phyloP scores from a whole-genome alignment of 192 early-diverging fungal genomes.

The Linnemannia elongata region DNA sequence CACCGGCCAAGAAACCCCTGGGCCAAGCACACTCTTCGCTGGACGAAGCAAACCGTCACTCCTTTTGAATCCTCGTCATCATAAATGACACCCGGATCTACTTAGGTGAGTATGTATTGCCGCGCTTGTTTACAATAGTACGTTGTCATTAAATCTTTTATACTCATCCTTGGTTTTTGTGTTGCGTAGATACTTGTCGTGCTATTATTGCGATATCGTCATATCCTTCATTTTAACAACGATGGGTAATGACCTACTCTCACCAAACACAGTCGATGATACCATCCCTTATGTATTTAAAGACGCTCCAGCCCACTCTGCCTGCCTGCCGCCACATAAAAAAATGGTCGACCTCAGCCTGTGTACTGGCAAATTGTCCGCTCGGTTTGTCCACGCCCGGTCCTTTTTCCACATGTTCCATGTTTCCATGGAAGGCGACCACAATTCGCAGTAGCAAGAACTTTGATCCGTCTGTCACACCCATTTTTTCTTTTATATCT shows the following conservation, averaged over 20 bases:
- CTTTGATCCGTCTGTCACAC: too few relatives aligned
- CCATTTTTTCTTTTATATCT: too few relatives aligned
- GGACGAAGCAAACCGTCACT: conserved; percentile 33
- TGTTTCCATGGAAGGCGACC: too few relatives aligned
- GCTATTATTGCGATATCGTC: not conserved
- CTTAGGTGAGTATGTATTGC: not conserved
- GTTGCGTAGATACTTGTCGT: not conserved
- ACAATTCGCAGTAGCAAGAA: too few relatives aligned
- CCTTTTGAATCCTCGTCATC: conserved; percentile 2
- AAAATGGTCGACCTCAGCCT: too few relatives aligned
- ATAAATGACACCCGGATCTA: not conserved
- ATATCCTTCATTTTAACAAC: not conserved
- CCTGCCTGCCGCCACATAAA: too few relatives aligned
- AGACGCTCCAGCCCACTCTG: too few relatives aligned
- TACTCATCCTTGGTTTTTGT: not conserved
- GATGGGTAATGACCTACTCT: not conserved
- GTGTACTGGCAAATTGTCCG: too few relatives aligned
- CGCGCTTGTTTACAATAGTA: not conserved
- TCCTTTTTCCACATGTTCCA: too few relatives aligned
- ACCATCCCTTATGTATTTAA: not conserved
- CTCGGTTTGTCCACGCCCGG: too few relatives aligned
- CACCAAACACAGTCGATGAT: not conserved
- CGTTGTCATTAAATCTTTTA: not conserved
- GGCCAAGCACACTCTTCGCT: conserved; percentile 22
- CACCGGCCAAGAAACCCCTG: conserved; percentile 5